A percentile compares a stretch with the other conserved stretches of the same genome.
phyloP scores from a whole-genome alignment of 2,329 filamentous ascomycete species.

The Mollisia scopiformis region DNA sequence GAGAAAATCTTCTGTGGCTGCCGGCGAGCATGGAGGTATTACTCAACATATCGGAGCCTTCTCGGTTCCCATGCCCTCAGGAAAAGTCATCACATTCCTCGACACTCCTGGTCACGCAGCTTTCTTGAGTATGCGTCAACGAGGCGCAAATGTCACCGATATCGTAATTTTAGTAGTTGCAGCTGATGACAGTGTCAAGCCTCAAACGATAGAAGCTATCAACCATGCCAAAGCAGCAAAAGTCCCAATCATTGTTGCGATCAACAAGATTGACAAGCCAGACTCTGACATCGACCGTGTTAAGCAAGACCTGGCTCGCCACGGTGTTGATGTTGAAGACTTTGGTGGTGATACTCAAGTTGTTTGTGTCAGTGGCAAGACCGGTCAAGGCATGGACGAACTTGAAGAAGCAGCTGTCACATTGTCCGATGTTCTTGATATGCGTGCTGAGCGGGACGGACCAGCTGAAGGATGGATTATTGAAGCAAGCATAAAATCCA shows the following conservation, averaged over 20 bases:
- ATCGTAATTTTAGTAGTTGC: conserved; percentile 96
- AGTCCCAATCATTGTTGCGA: conserved; percentile 95
- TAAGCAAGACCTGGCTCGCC: conserved; percentile 80
- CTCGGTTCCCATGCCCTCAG: conserved; percentile 82
- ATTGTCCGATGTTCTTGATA: conserved; percentile 86
- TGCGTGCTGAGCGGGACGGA: conserved; percentile 77
- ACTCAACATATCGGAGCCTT: conserved; percentile 99
- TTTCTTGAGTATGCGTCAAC: conserved; percentile 93
- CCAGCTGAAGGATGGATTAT: conserved; percentile 91
- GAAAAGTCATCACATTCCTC: conserved; percentile 92
- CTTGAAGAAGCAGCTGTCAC: conserved; percentile 89
- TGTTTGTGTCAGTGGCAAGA: conserved; percentile 90
- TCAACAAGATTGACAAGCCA: conserved; percentile 95
- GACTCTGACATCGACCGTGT: conserved; percentile 80
- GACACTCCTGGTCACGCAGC: conserved; percentile 97
- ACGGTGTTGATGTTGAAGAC: conserved; percentile 92
- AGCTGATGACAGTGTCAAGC: conserved; percentile 96
- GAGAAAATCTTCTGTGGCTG: conserved; percentile 88
- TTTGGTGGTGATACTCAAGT: conserved; percentile 94
- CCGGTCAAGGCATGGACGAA: conserved; percentile 86
- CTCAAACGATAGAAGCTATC: conserved; percentile 93
- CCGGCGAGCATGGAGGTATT: conserved; percentile 92
- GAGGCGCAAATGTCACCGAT: conserved; percentile 94
- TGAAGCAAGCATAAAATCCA: conserved; percentile 84
- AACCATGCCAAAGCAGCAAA: conserved; percentile 87